These are phyloP conservation scores for Pneumocystis oryctolagi DNA, from an alignment of 1,139 yeast genomes.

Conservation along the genomic window DNA sequence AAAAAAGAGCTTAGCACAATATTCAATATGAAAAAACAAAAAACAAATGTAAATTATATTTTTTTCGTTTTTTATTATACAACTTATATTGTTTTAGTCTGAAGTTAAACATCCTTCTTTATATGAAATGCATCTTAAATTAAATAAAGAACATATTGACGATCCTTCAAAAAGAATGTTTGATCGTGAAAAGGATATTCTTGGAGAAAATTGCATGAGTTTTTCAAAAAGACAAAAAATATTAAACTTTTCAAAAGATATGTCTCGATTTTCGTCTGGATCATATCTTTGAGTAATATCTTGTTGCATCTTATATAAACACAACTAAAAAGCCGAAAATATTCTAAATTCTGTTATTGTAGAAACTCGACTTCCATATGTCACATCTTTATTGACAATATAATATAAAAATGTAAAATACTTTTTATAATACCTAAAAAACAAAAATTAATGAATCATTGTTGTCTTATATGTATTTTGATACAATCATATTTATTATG, in stretches of 20 bases:
- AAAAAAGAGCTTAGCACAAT: slow-evolving; percentile 11
- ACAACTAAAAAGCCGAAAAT: not conserved
- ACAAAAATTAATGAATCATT: not conserved
- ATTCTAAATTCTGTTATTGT: not conserved
- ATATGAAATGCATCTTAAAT: slow-evolving; percentile 11
- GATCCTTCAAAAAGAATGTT: slow-evolving; percentile 14
- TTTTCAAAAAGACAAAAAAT: not conserved
- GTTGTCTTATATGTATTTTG: too few species aligned
- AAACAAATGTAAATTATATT: not conserved
- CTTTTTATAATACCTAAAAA: too few species aligned
- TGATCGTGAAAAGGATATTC: slow-evolving; percentile 16
- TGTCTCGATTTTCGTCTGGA: not conserved
- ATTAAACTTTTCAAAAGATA: not conserved
- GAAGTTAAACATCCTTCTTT: slow-evolving; percentile 9
- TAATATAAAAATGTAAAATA: too few species aligned
- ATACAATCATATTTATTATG: too few species aligned
- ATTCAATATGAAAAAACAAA: not conserved
- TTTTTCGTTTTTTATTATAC: slow-evolving; percentile 1
- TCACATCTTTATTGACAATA: not conserved
- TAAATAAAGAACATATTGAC: slow-evolving; percentile 9
- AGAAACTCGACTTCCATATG: not conserved
- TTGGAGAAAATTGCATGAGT: slow-evolving; percentile 8
- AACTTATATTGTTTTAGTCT: slow-evolving; percentile 15
- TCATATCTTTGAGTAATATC: not conserved
- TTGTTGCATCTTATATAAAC: not conserved